Evolutionary conservation across 2,329 filamentous ascomycete species (phyloP).

Genomic region (Fonsecaea nubica): DNA sequence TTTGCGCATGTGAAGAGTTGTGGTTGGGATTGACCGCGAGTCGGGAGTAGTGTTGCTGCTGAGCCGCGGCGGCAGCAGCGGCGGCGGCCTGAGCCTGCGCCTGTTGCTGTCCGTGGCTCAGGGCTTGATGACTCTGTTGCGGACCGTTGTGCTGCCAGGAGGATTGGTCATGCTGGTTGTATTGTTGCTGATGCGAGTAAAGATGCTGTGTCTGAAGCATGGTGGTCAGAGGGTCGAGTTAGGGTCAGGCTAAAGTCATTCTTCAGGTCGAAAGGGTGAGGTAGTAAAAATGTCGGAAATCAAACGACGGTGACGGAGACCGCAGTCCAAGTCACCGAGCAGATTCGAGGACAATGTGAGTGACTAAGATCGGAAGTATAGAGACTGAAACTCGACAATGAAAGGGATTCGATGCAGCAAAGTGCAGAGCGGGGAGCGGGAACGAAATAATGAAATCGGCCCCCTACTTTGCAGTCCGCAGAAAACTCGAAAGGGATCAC

Average conservation of each 20-base stretch:
- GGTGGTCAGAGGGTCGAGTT: conserved; percentile 19
- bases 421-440: conserved; percentile 18
- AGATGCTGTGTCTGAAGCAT: conserved; percentile 64
- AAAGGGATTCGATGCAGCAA: conserved; percentile 17
- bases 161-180: conserved; percentile 55
- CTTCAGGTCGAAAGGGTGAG: conserved; percentile 25
- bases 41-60: conserved; percentile 71
- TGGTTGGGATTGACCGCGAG: conserved; percentile 71
- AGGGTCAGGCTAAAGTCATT: conserved; percentile 33
- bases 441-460: conserved; percentile 15
- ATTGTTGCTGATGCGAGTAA: conserved; percentile 66
- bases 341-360: conserved; percentile 14
- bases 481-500: conserved; percentile 6
- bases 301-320: not conserved
- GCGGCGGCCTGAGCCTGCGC: conserved; percentile 53
- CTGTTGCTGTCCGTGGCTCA: conserved; percentile 48
- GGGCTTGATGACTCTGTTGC: conserved; percentile 46
- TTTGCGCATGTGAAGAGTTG: conserved; percentile 39
- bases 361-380: conserved; percentile 19
- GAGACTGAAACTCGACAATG: conserved; percentile 20
- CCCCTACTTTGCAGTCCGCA: conserved; percentile 6
- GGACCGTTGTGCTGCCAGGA: conserved; percentile 53
- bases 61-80: conserved; percentile 53
- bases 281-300: conserved; percentile 12
- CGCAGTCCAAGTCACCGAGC: conserved; percentile 4